Evolutionary conservation across 2,329 filamentous ascomycete species (phyloP).

Genomic region (Chaetomium sp.): DNA sequence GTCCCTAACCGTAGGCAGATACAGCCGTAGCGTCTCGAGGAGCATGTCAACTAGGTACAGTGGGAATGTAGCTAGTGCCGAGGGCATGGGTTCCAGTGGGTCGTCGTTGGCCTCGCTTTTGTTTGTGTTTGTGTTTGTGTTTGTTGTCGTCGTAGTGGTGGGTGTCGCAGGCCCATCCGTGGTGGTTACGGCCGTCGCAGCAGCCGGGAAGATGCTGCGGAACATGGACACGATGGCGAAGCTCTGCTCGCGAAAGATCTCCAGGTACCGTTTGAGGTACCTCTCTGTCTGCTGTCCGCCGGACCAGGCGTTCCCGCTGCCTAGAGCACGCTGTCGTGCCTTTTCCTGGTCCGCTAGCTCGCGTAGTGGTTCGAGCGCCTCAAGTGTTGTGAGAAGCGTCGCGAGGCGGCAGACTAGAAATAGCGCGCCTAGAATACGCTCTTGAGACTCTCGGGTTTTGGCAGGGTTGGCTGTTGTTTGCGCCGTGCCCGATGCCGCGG

Average conservation of each 20-base stretch:
- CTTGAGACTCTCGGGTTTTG: constrained; percentile 32
- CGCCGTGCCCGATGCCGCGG: not conserved
- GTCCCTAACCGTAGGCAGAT: constrained; percentile 77
- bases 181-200: constrained; percentile 31
- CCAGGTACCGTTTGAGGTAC: constrained; percentile 90
- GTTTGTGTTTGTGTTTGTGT: not conserved
- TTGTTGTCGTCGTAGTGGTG: not conserved
- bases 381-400: constrained; percentile 71
- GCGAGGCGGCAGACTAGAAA: constrained; percentile 82
- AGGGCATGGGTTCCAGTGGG: constrained; percentile 56
- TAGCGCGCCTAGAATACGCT: constrained; percentile 71
- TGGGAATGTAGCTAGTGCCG: constrained; percentile 76
- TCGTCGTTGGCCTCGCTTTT: not conserved
- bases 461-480: constrained; percentile 4
- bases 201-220: constrained; percentile 73
- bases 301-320: constrained; percentile 44
- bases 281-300: constrained; percentile 88
- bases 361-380: constrained; percentile 75
- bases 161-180: constrained; percentile 16
- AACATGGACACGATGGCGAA: constrained; percentile 95
- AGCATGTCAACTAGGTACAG: constrained; percentile 77
- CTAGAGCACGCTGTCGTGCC: constrained; percentile 38
- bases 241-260: constrained; percentile 95
- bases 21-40: constrained; percentile 65
- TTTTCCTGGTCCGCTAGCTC: constrained; percentile 86